Conservation (phyloP, 129 eudicot species). For the Rutidosis leptorrhynchoides region DNA sequence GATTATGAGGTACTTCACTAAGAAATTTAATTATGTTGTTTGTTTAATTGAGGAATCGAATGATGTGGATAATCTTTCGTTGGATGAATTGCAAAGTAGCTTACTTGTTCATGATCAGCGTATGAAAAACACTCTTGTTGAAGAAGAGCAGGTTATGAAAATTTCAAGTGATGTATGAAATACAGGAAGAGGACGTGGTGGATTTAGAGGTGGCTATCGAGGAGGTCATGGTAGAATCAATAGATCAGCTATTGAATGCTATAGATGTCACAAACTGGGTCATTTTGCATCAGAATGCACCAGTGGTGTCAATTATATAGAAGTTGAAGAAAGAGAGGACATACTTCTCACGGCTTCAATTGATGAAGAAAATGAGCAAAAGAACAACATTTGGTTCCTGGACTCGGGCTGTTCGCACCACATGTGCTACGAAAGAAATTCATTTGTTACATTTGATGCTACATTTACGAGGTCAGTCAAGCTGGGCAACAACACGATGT, state of each 20-base stretch:
- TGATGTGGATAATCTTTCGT: no score
- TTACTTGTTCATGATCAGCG: no score
- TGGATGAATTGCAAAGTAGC: no score
- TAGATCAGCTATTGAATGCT: background rate
- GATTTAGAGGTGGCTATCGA: background rate
- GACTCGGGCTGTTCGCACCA: conserved; percentile 3
- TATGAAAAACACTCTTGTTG: no score
- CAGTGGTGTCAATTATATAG: background rate
- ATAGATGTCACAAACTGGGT: conserved; percentile 7
- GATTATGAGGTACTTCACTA: no score
- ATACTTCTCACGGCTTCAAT: background rate
- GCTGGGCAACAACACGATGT: no score
- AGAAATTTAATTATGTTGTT: no score
- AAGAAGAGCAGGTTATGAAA: no score
- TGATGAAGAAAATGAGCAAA: background rate
- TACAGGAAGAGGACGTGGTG: background rate
- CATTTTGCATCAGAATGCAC: conserved; percentile 1
- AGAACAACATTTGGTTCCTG: background rate
- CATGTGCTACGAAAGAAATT: background rate
- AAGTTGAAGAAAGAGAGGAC: background rate
- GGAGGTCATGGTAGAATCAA: background rate
- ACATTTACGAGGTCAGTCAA: background rate
- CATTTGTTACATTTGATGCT: background rate
- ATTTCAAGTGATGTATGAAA: no score
- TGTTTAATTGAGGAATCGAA: no score